Evolutionary conservation across 805 yeast genomes (phyloP).

Genomic region (Nadsonia fulvescens): DNA sequence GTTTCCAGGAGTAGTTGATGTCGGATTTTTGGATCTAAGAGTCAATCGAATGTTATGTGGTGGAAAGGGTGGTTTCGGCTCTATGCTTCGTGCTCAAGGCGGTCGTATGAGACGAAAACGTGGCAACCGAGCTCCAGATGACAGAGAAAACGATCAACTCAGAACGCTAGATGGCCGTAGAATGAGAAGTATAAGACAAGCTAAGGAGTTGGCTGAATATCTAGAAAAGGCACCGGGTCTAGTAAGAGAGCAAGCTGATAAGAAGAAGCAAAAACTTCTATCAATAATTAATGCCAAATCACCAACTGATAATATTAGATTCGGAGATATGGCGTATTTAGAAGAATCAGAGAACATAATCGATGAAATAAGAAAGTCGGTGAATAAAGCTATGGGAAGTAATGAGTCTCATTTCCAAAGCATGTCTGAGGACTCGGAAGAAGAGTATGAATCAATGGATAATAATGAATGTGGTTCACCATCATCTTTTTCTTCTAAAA

Average conservation of each 20-base stretch:
- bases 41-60: slow-evolving; percentile 22
- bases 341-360: slow-evolving; percentile 23
- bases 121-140: slow-evolving; percentile 11
- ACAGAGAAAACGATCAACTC: slow-evolving; percentile 18
- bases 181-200: slow-evolving; percentile 20
- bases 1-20: too few species aligned
- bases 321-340: slow-evolving; percentile 21
- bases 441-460: too few species aligned
- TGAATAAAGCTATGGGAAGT: slow-evolving; percentile 8
- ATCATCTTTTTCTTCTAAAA: too few species aligned
- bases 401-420: too few species aligned
- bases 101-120: slow-evolving; percentile 19
- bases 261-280: slow-evolving; percentile 22
- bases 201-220: slow-evolving; percentile 21
- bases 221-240: slow-evolving; percentile 9
- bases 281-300: too few species aligned
- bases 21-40: slow-evolving; percentile 6
- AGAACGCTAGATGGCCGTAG: slow-evolving; percentile 26
- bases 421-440: too few species aligned
- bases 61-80: slow-evolving; percentile 37
- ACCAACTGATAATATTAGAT: slow-evolving; percentile 16
- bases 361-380: slow-evolving; percentile 19
- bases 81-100: slow-evolving; percentile 24
- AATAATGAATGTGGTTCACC: too few species aligned
- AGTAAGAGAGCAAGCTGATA: slow-evolving; percentile 10